Evolutionary conservation across 2,329 filamentous ascomycete genomes (phyloP), one percentile per base, ranked within the genome.

Genomic region (Penicillium sp.): DNA sequence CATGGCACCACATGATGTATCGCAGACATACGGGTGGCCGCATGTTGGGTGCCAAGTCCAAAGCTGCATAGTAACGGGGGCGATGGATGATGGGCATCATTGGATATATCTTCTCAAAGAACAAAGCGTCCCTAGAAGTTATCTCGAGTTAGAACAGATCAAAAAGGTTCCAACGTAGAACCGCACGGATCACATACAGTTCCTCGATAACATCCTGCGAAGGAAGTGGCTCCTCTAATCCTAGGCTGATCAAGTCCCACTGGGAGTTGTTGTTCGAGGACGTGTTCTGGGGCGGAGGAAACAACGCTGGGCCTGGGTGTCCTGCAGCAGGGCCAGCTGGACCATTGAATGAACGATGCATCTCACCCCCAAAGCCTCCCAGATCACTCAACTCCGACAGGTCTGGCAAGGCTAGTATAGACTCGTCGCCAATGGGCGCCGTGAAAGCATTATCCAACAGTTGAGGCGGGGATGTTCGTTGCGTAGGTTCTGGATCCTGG

Each of bases 1-100:
- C 92, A 66, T 92, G 77, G n/a, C 88, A 90, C 93, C 93, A 97
- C 81, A 97, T 95, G 51, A 90, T 91, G 75, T 99, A 99, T 63
- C 94, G 86, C 46, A 99, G 77, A 60, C 89, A 91, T 29, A 96
- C 86, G 0, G 93, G 91, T 1, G 94, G 93, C 24, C 93, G 85
- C 77, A 92, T 87, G 58, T 86, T 86, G 16, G 91, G 91, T n/a
- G 90, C 85, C 73, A 97, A 80, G 67, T 93, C 91, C 86, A 97
- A 90, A 31, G 90, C 90, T 18, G 92, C 89, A 54, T 94, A 79
- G 70, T 94, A 97, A 48, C 93, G 86, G 56, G 88, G 90, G 64
- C 87, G 89, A 71, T 99, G 93, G 53, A 97, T 89, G 82, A 97
- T 89, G 14, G 94, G 92, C 53, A 90, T 67, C 0, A 90, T 91